phyloP scores from a whole-genome alignment of 768 basidiomycete species.

The Lactifluus subvellereus region DNA sequence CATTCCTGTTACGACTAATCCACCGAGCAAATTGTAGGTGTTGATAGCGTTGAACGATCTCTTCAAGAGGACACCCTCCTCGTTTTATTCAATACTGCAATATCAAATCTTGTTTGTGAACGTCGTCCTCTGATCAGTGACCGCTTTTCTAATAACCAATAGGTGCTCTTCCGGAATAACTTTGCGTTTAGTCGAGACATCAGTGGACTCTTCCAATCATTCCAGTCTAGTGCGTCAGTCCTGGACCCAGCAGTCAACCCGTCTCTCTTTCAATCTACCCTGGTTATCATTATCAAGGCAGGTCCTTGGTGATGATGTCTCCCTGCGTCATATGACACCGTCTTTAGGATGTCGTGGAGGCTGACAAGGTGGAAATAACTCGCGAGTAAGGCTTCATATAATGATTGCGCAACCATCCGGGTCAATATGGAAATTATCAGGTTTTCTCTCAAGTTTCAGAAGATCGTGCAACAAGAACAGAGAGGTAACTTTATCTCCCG shows the following conservation, averaged over 20 bases:
- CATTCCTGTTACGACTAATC: too few relatives aligned
- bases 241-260: conserved; percentile 56
- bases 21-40: conserved; percentile 33
- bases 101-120: conserved; percentile 50
- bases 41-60: conserved; percentile 58
- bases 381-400: conserved; percentile 40
- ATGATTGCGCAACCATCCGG: neutral
- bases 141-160: neutral
- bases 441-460: conserved; percentile 51
- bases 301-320: neutral
- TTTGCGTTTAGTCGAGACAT: conserved; percentile 60
- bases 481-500: conserved; percentile 58
- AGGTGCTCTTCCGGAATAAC: conserved; percentile 63
- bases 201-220: conserved; percentile 53
- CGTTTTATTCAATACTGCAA: conserved; percentile 58
- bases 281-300: conserved; percentile 61
- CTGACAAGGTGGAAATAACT: conserved; percentile 51
- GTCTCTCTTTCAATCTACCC: conserved; percentile 49
- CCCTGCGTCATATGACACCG: neutral
- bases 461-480: conserved; percentile 57
- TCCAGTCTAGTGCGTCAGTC: conserved; percentile 51
- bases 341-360: conserved; percentile 54
- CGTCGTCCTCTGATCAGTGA: neutral
- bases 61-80: conserved; percentile 58
- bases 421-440: conserved; percentile 29